Conservation (phyloP, 208 protist genomes). For the Trichomonas vaginalis region DNA sequence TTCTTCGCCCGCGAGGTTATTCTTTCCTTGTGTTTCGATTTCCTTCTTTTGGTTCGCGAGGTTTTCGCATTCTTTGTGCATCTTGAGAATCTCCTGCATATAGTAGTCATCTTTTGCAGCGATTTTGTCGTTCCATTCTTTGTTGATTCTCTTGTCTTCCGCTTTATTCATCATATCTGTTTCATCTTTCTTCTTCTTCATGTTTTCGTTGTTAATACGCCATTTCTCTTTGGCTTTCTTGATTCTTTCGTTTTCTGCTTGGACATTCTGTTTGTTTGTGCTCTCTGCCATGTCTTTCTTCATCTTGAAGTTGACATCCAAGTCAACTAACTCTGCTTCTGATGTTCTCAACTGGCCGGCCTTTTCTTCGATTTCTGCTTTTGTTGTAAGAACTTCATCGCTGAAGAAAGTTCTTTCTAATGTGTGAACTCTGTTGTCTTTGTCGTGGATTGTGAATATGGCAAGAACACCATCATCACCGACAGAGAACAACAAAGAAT, state of each 20-base stretch:
- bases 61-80: neutral
- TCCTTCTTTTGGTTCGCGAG: neutral
- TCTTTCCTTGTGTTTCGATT: neutral
- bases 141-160: neutral
- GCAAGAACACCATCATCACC: conserved; percentile 55
- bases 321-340: neutral
- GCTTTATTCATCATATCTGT: neutral
- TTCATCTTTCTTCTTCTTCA: conserved; percentile 15
- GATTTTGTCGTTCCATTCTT: neutral
- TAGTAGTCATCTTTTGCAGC: neutral
- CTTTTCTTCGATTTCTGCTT: conserved; percentile 11
- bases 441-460: neutral
- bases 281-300: neutral
- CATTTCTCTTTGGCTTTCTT: conserved; percentile 11
- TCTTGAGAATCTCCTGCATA: neutral
- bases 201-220: neutral
- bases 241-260: neutral
- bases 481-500: conserved; percentile 66
- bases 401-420: neutral
- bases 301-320: neutral
- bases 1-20: neutral
- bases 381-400: conserved; percentile 4
- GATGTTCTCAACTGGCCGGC: neutral
- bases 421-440: neutral
- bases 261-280: neutral